phyloP scores from a whole-genome alignment of 1,284 basidiomycete species.

The Ganoderma leucocontextum region DNA sequence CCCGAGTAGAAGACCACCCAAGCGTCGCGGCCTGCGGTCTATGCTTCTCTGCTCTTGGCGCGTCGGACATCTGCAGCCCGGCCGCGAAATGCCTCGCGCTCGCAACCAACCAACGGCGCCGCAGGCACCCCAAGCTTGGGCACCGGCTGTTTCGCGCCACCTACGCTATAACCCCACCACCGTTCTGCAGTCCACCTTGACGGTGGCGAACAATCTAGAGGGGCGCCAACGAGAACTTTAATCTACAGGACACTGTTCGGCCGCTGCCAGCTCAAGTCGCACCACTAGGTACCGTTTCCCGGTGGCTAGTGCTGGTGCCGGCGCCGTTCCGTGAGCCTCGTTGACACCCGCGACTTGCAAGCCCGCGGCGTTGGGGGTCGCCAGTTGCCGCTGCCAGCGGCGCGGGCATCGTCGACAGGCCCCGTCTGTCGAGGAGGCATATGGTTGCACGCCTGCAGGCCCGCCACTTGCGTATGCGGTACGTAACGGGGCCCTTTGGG shows the following conservation, averaged over 20 bases:
- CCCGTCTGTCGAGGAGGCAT: constrained; percentile 2
- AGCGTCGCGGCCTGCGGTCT: not conserved
- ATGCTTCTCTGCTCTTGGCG: not conserved
- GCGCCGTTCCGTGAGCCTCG: constrained; percentile 1
- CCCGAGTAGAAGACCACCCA: constrained; percentile 14
- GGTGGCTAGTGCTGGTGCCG: not conserved
- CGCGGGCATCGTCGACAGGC: not conserved
- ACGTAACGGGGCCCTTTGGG: constrained; percentile 12
- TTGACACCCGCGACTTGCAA: not conserved
- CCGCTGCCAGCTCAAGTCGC: not conserved
- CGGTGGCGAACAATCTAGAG: not conserved
- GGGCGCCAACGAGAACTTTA: not conserved
- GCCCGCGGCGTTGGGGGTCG: not conserved
- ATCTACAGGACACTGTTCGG: not conserved
- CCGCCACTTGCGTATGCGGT: constrained; percentile 20
- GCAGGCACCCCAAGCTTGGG: not conserved
- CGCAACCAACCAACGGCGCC: not conserved
- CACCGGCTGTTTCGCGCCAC: constrained; percentile 5
- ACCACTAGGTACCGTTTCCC: not conserved
- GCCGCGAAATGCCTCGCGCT: not conserved
- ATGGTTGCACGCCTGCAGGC: constrained; percentile 10
- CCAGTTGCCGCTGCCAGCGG: not conserved
- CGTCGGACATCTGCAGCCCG: not conserved
- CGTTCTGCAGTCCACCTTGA: too few species aligned
- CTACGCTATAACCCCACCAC: not conserved